Percentiles rank a stretch among this genome's conserved stretches.
Conservation (phyloP, 768 basidiomycete species). For the Agaricus sinodeliciosus region DNA sequence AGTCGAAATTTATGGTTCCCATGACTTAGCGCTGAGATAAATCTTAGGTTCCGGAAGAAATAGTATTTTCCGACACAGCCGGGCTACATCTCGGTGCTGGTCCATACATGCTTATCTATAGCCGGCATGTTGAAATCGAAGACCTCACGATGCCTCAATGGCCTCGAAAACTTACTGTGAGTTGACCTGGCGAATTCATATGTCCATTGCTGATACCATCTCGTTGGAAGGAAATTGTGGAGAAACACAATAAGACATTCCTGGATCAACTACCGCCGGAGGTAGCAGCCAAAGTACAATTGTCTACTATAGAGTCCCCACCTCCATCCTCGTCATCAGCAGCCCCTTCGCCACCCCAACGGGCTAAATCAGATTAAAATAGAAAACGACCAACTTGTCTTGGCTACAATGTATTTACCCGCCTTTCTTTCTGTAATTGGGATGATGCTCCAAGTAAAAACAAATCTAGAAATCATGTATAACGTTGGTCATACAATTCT, state of each 20-base stretch:
- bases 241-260: constrained; percentile 28
- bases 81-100: constrained; percentile 75
- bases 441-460: not conserved
- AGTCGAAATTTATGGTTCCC: not conserved
- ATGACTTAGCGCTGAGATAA: not conserved
- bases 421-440: not conserved
- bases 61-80: constrained; percentile 58
- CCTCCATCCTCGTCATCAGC: not conserved
- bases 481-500: too few species aligned
- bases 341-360: not conserved
- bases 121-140: constrained; percentile 31
- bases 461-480: too few species aligned
- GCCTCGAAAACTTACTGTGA: constrained; percentile 31
- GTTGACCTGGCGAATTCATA: constrained; percentile 3
- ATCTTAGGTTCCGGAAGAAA: constrained; percentile 60
- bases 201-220: not conserved
- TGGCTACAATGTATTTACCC: not conserved
- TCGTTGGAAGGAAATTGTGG: constrained; percentile 23
- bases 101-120: constrained; percentile 74
- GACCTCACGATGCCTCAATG: constrained; percentile 28
- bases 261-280: constrained; percentile 27
- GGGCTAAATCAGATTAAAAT: constrained; percentile 1
- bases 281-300: constrained; percentile 20
- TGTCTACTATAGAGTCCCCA: constrained; percentile 5
- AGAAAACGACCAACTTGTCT: not conserved